Base-by-base conservation (phyloP, 1,284 basidiomycete species). In the Papiliotrema flavescens region DNA sequence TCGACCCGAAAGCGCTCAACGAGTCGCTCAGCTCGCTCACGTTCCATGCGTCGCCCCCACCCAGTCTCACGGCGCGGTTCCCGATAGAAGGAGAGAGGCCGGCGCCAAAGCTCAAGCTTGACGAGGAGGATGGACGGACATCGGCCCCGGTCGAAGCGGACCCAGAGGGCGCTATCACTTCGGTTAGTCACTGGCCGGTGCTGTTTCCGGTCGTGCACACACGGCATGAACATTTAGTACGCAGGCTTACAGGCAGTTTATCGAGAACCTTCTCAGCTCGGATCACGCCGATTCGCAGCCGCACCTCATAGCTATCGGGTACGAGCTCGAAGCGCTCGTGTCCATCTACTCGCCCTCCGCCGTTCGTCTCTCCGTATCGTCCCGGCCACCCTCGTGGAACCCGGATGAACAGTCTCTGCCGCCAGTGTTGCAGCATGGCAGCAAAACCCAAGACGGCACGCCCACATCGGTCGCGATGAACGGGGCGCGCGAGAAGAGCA, bases 311-410 rank as follows among this genome's bases (percentile, higher is more conserved):
- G 62, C 73, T 0, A 66, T 69, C 23, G 72, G 71, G 0, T 65
- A 69, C 56, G 76, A 77, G 60, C 69, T 77, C 46, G 76, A 76
- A 87, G 89, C 89, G 17, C 79, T 94, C 6, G 83, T 85, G 64
- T 88, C 89, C 15, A 94, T 94, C 67, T 93, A 92, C 66, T 87
- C 88, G 32, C 83, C 86, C 15, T 77, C 82, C 26, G 78, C 84
- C 7, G 78, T 91, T 48, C 60, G 62, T 14, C 66, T 74, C 9
- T 56, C 53, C 14, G 50, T 59, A 20, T 40, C 65, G 11, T 60
- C 69, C 9, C 55, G 63, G 2, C 60, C 62, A 3, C 22, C 64
- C 3, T 56, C 59, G 2, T 54, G 17, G 24, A 44, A 28, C n/a
- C 37, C 49, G 15, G 34, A 20, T 15, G n/a, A 32, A 28, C 47